phyloP scores from a whole-genome alignment of 129 eudicot species.

The Artemisia tridentata region DNA sequence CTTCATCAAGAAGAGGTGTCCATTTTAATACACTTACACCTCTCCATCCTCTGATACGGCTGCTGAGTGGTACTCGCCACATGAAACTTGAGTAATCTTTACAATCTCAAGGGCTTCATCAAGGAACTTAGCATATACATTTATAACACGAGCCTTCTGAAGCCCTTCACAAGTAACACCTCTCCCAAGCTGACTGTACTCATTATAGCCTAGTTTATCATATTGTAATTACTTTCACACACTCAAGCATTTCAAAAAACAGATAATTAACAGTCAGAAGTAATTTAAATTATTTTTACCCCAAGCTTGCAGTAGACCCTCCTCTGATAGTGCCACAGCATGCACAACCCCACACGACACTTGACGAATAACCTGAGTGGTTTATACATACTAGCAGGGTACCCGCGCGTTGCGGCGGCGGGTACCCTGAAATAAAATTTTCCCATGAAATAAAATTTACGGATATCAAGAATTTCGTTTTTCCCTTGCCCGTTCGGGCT shows the following conservation, averaged over 20 bases:
- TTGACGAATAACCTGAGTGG: too few relatives aligned
- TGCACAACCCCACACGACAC: slow-evolving; percentile 98
- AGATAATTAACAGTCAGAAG: not conserved
- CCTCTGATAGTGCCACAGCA: slow-evolving; percentile 84
- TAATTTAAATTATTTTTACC: slow-evolving; percentile 47
- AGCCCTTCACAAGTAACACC: slow-evolving; percentile 95
- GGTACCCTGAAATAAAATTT: too few relatives aligned
- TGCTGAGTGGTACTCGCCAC: slow-evolving; percentile 98
- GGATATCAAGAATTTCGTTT: too few relatives aligned
- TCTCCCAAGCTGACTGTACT: slow-evolving; percentile 98
- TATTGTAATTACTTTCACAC: slow-evolving; percentile 34
- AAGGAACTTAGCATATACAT: slow-evolving; percentile 75
- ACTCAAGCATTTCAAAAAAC: not conserved
- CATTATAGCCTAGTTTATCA: slow-evolving; percentile 91
- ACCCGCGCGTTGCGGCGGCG: too few relatives aligned
- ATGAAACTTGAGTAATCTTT: slow-evolving; percentile 82
- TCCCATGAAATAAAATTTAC: too few relatives aligned
- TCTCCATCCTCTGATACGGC: slow-evolving; percentile 92
- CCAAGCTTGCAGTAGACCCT: slow-evolving; percentile 96
- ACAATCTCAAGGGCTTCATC: slow-evolving; percentile 98
- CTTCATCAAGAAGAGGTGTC: slow-evolving; percentile 45
- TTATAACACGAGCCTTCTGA: slow-evolving; percentile 83
- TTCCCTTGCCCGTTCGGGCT: too few relatives aligned
- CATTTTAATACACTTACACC: slow-evolving; percentile 78
- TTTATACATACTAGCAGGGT: too few relatives aligned